phyloP scores from a whole-genome alignment of 352 stramenopile genomes.

The Phytophthora citrophthora region DNA sequence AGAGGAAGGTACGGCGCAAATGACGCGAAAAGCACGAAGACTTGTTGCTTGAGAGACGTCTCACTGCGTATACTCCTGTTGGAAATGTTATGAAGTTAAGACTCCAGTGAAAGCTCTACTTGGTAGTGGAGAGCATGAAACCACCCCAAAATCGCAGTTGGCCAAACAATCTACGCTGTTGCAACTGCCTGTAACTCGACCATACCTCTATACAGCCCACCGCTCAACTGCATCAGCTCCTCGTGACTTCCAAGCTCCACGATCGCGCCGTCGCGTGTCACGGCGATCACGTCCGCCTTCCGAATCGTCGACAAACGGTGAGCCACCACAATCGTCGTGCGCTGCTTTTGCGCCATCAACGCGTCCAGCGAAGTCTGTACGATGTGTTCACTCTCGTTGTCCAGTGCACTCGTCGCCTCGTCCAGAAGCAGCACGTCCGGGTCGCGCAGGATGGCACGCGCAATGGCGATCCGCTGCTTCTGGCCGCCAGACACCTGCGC shows the following conservation, averaged over 20 bases:
- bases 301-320: constrained; percentile 91
- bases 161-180: too few relatives aligned
- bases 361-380: constrained; percentile 46
- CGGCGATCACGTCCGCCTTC: constrained; percentile 84
- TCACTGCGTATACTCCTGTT: too few relatives aligned
- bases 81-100: too few relatives aligned
- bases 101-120: too few relatives aligned
- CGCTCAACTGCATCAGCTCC: constrained; percentile 40
- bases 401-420: constrained; percentile 27
- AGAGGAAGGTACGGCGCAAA: too few relatives aligned
- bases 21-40: too few relatives aligned
- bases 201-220: constrained; percentile 44
- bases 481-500: constrained; percentile 26
- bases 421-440: constrained; percentile 73
- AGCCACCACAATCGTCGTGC: constrained; percentile 80
- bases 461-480: constrained; percentile 40
- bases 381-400: constrained; percentile 30
- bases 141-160: too few relatives aligned
- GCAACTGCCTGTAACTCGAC: constrained; percentile 3
- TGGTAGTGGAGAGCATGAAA: too few relatives aligned
- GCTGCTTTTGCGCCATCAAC: constrained; percentile 40
- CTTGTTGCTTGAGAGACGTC: too few relatives aligned
- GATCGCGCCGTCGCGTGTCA: constrained; percentile 59
- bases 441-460: constrained; percentile 86
- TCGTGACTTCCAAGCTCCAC: constrained; percentile 91